Conservation (phyloP, 345 rosid genomes). For the Lagerstroemia speciosa region DNA sequence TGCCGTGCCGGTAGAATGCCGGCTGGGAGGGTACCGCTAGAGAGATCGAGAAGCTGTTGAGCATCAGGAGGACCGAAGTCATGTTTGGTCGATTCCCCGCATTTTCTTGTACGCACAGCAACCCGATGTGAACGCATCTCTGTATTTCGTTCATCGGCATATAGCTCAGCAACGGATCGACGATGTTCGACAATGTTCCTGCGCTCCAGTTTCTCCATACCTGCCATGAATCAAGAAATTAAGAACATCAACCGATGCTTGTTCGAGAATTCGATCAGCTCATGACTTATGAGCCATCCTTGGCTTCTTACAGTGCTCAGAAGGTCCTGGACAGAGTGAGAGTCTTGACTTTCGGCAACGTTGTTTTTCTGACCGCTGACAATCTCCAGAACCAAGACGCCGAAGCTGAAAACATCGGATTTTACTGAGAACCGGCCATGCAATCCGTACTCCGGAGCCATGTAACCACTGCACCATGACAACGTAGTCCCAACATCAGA, state of each 20-base stretch:
- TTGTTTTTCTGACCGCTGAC: conserved; percentile 45
- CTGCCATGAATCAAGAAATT: conserved; percentile 22
- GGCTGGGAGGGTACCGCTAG: not conserved
- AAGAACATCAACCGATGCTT: not conserved
- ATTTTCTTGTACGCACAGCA: conserved; percentile 73
- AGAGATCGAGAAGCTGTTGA: not conserved
- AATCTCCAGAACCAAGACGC: conserved; percentile 57
- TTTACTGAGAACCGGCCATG: conserved; percentile 60
- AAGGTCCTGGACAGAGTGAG: not conserved
- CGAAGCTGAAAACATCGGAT: conserved; percentile 66
- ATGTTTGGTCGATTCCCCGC: conserved; percentile 59
- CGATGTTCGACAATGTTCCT: conserved; percentile 44
- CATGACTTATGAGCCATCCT: not conserved
- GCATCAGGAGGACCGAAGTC: conserved; percentile 14
- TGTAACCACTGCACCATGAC: conserved; percentile 38
- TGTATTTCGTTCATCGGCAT: conserved; percentile 31
- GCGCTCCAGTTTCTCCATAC: conserved; percentile 65
- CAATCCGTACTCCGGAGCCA: conserved; percentile 74
- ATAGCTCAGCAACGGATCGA: conserved; percentile 39
- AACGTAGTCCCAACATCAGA: not conserved
- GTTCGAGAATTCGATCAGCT: not conserved
- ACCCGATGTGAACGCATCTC: conserved; percentile 70
- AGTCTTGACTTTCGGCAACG: conserved; percentile 22
- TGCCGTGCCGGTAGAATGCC: not conserved
- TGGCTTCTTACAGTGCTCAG: not conserved